Conservation (phyloP, 2,329 filamentous ascomycete genomes). For the Uncinocarpus reesii region DNA sequence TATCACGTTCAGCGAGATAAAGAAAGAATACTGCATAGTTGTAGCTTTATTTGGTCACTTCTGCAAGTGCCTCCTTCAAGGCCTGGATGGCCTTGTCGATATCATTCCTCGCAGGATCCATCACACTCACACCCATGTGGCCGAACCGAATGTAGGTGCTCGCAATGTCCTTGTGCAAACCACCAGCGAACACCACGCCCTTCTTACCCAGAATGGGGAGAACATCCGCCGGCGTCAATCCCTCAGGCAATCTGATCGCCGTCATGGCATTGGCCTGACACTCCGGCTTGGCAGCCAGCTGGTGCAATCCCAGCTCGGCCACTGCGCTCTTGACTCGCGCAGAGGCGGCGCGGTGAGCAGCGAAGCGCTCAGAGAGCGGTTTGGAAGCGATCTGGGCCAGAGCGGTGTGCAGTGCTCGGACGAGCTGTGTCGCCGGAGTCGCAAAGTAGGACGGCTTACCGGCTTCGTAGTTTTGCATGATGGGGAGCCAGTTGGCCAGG, state of each 20-base stretch:
- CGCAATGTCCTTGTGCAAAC: constrained; percentile 91
- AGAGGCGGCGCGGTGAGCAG: constrained; percentile 65
- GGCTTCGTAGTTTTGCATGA: constrained; percentile 98
- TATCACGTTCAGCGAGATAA: background rate
- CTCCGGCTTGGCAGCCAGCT: constrained; percentile 73
- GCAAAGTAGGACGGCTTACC: constrained; percentile 98
- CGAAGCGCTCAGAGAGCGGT: constrained; percentile 73
- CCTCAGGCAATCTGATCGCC: constrained; percentile 86
- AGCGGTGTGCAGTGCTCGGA: constrained; percentile 84
- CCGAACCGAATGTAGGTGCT: constrained; percentile 90
- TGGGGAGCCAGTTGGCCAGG: constrained; percentile 94
- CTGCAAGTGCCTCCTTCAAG: constrained; percentile 61
- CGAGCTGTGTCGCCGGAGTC: constrained; percentile 85
- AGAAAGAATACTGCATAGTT: background rate
- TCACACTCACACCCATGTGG: constrained; percentile 93
- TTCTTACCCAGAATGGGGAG: constrained; percentile 75
- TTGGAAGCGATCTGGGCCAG: constrained; percentile 74
- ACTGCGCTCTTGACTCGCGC: constrained; percentile 80
- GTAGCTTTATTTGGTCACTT: constrained; percentile 56
- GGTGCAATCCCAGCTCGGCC: constrained; percentile 69
- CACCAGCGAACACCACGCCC: constrained; percentile 87
- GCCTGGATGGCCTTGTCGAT: constrained; percentile 75
- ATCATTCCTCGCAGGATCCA: constrained; percentile 66
- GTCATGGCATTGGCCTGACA: constrained; percentile 98
- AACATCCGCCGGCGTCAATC: constrained; percentile 66